A percentile compares a stretch with the other conserved stretches of the same genome.
Conservation (phyloP, 2,329 filamentous ascomycete species). For the Xylariaceae sp. region DNA sequence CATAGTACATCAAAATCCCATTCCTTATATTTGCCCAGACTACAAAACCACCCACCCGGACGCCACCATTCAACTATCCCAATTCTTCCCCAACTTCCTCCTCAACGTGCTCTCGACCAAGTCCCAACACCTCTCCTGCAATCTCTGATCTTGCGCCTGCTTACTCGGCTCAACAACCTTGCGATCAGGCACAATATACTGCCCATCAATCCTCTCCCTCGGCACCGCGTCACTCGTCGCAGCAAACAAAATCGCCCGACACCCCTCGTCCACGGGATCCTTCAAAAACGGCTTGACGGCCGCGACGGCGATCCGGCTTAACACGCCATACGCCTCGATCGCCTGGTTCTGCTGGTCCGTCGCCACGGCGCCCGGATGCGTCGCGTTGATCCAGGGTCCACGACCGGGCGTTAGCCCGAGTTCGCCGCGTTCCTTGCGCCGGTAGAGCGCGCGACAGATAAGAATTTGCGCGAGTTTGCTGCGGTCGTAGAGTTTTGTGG, state of each 20-base stretch:
- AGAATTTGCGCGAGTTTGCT: conserved; percentile 46
- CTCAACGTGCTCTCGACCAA: conserved; percentile 41
- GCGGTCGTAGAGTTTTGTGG: conserved; percentile 43
- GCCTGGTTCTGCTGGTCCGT: conserved; percentile 39
- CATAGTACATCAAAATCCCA: too few relatives aligned
- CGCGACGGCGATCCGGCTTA: conserved; percentile 42
- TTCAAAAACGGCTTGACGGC: conserved; percentile 41
- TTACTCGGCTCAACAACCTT: conserved; percentile 40
- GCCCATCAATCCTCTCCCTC: conserved; percentile 40
- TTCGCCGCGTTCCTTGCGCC: conserved; percentile 35
- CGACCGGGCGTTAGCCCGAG: conserved; percentile 28
- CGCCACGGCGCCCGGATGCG: conserved; percentile 43
- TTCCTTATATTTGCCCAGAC: too few relatives aligned
- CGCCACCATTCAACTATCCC: not conserved
- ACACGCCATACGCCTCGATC: conserved; percentile 43
- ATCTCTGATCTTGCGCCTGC: conserved; percentile 38
- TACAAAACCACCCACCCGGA: not conserved
- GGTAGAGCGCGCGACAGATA: conserved; percentile 39
- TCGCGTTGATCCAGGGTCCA: conserved; percentile 43
- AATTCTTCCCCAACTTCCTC: conserved; percentile 28
- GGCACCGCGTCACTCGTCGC: conserved; percentile 40
- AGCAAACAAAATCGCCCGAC: conserved; percentile 43
- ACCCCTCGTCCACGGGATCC: conserved; percentile 43
- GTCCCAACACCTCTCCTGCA: conserved; percentile 42
- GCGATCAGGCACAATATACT: conserved; percentile 45